Conservation (phyloP, 2,329 filamentous ascomycete species). For the Colletotrichum sp. region DNA sequence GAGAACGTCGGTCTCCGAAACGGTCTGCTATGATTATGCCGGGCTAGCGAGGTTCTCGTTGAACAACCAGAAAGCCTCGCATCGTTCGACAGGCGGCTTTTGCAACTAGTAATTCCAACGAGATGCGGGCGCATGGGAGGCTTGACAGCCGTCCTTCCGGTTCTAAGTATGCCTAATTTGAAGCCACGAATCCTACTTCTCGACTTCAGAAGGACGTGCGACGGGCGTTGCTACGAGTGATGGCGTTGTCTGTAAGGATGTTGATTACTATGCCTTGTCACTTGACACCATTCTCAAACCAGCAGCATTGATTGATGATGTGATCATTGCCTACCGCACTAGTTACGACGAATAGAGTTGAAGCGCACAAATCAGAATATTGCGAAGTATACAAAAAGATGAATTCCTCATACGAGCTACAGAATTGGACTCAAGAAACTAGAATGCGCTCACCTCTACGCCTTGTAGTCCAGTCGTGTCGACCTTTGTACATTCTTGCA, state of each 20-base stretch:
- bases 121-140: neutral
- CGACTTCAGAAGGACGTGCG: neutral
- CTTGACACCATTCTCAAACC: neutral
- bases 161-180: neutral
- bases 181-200: neutral
- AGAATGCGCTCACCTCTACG: neutral
- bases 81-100: neutral
- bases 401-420: neutral
- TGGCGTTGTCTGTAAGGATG: neutral
- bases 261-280: neutral
- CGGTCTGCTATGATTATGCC: neutral
- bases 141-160: neutral
- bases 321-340: too few relatives aligned
- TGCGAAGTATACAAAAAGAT: neutral
- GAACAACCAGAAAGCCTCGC: neutral
- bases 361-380: neutral
- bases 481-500: neutral
- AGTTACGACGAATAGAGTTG: neutral
- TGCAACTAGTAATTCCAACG: neutral
- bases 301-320: accelerated
- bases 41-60: neutral
- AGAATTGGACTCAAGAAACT: neutral
- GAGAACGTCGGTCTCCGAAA: neutral
- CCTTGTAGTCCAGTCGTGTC: neutral
- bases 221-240: neutral